phyloP scores from a whole-genome alignment of 441 rosid species.

The Corymbia calophylla region DNA sequence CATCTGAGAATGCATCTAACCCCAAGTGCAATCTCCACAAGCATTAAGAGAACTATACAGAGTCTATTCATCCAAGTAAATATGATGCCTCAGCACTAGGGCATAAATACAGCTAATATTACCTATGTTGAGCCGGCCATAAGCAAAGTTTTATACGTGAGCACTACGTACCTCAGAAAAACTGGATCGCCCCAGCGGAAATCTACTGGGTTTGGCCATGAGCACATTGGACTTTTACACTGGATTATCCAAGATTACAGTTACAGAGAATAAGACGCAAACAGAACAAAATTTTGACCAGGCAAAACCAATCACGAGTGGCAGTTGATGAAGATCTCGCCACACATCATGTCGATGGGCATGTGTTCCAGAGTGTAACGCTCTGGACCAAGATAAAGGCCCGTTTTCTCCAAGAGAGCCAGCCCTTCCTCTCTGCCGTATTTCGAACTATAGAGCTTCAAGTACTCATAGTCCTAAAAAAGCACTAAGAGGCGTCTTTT shows the following conservation, averaged over 20 bases:
- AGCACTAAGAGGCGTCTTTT: not conserved
- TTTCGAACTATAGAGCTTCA: slow-evolving; percentile 69
- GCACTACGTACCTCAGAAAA: not conserved
- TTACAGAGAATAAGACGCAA: not conserved
- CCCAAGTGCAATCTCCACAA: not conserved
- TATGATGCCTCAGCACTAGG: not conserved
- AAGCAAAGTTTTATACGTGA: not conserved
- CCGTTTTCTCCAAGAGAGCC: slow-evolving; percentile 74
- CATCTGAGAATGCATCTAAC: not conserved
- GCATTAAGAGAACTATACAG: not conserved
- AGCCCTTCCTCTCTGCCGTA: slow-evolving; percentile 72
- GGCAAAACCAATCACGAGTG: slow-evolving; percentile 22
- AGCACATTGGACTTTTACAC: not conserved
- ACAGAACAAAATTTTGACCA: not conserved
- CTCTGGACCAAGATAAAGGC: slow-evolving; percentile 78
- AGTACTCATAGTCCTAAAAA: slow-evolving; percentile 71
- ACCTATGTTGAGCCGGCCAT: not conserved
- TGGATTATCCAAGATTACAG: not conserved
- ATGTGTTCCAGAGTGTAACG: slow-evolving; percentile 78
- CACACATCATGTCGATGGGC: slow-evolving; percentile 80
- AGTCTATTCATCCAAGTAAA: not conserved
- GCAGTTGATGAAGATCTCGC: slow-evolving; percentile 73
- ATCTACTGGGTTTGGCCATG: not conserved
- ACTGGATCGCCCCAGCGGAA: fast-evolving
- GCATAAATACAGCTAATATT: not conserved